Base-by-base conservation (phyloP, 371 early-diverging fungal species). In the Rhizopus microsporus region DNA sequence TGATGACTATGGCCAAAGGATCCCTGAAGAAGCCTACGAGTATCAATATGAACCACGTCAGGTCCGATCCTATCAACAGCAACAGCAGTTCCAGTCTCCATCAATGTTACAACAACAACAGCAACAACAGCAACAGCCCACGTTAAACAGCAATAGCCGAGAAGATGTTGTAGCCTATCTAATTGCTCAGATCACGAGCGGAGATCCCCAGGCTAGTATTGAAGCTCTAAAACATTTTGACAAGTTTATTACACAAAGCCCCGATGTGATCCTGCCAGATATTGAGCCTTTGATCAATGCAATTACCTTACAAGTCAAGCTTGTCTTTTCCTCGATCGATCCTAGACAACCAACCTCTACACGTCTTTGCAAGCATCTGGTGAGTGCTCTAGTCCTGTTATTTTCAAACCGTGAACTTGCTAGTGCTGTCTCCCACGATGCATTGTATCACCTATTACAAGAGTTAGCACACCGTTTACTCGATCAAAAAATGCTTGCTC, bases 191-290 rank as follows among this genome's bases (percentile, higher is more conserved):
- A 86, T 96, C 38, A 89, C 87, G 40, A 81, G 86, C 60, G 79
- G 80, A 4, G 93, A 93, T 50, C 70, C 87, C 1, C 68, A 78
- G 33, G 80, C 86, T 35, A 85, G 89, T 30, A 86, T 91, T 49
- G 88, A 90, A 39, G 95, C 93, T 1, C 65, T 96, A 10, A 93
- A 93, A 65, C 85, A 90, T 43, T 63, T 96, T 13, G 91, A 92
- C 39, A 80, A 78, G 35, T 65, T 86, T 0, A 67, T 94, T 6
- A 71, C 73, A n/a, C 69, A 74, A 29, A 60, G 75, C 7, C 67
- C 84, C 7, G 82, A 84, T 10, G 46, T 68, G 5, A 76, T 93
- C 30, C 57, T 82, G 5, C 80, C 81, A 8, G 83, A 90, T 62
- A 71, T 92, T 3, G 81, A 89, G 55, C 73, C 80, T 13, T 69